Evolutionary conservation across 352 stramenopile species (phyloP).

Genomic region (Globisporangium takayamanum): DNA sequence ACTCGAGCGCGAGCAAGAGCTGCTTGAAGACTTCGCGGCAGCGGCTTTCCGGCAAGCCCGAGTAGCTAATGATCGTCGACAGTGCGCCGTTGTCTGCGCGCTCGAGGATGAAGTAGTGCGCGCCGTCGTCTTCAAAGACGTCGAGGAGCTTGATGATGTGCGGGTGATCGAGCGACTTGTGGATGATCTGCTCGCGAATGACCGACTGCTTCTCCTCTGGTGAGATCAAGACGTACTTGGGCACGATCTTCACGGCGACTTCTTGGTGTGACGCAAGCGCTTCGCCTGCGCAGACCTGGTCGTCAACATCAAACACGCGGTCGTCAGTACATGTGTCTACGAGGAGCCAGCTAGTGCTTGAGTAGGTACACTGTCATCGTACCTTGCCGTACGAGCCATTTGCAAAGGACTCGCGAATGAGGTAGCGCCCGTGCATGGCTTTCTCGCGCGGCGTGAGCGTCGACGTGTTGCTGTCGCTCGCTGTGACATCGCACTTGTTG

Average conservation of each 20-base stretch:
- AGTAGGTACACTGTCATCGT: conserved; percentile 21
- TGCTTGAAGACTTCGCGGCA: conserved; percentile 53
- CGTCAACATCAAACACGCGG: not conserved
- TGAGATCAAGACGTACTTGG: conserved; percentile 64
- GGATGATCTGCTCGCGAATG: conserved; percentile 64
- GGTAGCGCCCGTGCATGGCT: conserved; percentile 61
- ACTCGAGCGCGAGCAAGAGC: conserved; percentile 54
- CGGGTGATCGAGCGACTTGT: conserved; percentile 54
- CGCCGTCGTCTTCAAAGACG: conserved; percentile 62
- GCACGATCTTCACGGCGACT: conserved; percentile 72
- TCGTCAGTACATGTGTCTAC: conserved; percentile 4
- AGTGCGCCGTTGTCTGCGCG: conserved; percentile 51
- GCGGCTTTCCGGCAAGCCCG: conserved; percentile 40
- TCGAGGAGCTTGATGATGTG: conserved; percentile 76
- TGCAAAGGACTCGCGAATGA: conserved; percentile 69
- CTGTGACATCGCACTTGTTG: not conserved
- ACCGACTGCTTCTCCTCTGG: conserved; percentile 68
- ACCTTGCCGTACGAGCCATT: conserved; percentile 65
- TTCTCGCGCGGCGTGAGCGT: conserved; percentile 54
- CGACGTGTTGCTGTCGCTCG: conserved; percentile 19
- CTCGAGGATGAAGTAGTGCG: conserved; percentile 73
- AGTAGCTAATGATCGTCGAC: conserved; percentile 39
- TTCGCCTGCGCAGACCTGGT: conserved; percentile 40
- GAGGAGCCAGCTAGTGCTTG: conserved; percentile 3
- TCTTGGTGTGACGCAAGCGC: conserved; percentile 41